Percentiles rank a stretch among this genome's conserved stretches.
Conservation (phyloP, 2,329 filamentous ascomycete species). For the Botrytis fabae region DNA sequence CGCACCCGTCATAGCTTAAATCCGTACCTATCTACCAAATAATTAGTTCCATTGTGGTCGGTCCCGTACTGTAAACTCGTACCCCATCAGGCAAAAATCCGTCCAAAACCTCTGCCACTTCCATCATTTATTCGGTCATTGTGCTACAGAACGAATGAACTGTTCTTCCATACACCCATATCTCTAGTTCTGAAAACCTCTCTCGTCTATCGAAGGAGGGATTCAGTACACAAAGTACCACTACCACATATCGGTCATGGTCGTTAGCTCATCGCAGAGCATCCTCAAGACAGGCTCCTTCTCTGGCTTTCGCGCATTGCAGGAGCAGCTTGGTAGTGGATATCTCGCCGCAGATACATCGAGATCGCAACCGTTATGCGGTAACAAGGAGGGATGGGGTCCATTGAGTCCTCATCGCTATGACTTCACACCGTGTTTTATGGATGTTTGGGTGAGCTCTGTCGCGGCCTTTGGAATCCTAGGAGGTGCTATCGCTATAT, state of each 20-base stretch:
- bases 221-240: conserved; percentile 24
- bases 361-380: conserved; percentile 70
- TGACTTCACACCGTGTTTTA: conserved; percentile 96
- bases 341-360: conserved; percentile 55
- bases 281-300: conserved; percentile 56
- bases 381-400: conserved; percentile 92
- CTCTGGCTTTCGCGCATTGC: conserved; percentile 54
- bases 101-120: conserved; percentile 5
- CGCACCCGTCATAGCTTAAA: conserved; percentile 7
- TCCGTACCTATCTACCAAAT: conserved; percentile 2
- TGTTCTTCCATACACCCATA: conserved; percentile 13
- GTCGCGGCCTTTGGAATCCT: conserved; percentile 80
- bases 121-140: conserved; percentile 19
- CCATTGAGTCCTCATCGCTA: conserved; percentile 83
- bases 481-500: conserved; percentile 73
- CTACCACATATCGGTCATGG: conserved; percentile 28
- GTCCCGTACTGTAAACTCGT: conserved; percentile 4
- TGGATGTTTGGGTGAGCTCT: conserved; percentile 82
- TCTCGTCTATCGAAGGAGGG: conserved; percentile 25
- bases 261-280: conserved; percentile 30
- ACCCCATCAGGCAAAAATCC: background rate
- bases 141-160: conserved; percentile 21
- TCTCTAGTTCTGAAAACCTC: conserved; percentile 27
- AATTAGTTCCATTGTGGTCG: background rate
- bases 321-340: conserved; percentile 53